Conservation (phyloP, 2,329 filamentous ascomycete genomes). For the Xylariales sp. region DNA sequence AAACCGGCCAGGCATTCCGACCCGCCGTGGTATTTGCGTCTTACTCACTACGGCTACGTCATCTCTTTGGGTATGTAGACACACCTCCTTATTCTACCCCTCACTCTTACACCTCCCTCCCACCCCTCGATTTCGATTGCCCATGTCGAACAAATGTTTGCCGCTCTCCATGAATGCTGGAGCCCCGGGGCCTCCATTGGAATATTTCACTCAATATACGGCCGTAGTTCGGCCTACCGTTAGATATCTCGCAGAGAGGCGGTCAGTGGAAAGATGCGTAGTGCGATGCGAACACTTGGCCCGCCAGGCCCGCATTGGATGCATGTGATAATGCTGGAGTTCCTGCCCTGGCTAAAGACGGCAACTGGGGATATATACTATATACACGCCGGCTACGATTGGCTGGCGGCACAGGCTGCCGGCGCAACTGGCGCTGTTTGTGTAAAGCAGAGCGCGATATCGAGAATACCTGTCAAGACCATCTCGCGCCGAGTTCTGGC, state of each 20-base stretch:
- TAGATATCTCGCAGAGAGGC: neutral
- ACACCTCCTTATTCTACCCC: conserved; percentile 10
- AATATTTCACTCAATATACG: neutral
- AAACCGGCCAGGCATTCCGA: conserved; percentile 8
- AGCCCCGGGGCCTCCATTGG: neutral
- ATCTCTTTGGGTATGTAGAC: conserved; percentile 28
- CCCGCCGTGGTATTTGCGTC: neutral
- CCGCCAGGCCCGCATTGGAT: conserved; percentile 1
- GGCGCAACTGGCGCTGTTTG: conserved; percentile 2
- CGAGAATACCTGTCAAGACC: neutral
- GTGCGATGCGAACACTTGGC: neutral
- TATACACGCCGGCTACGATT: neutral
- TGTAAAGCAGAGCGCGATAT: conserved; percentile 5
- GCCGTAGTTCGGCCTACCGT: conserved; percentile 14
- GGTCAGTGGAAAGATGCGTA: neutral
- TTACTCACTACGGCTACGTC: conserved; percentile 21
- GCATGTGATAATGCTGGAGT: conserved; percentile 19
- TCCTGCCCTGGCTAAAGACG: conserved; percentile 26
- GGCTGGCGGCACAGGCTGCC: conserved; percentile 2
- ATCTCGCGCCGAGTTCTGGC: too few relatives aligned
- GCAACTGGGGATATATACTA: conserved; percentile 5
- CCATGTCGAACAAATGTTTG: neutral
- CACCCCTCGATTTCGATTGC: too few relatives aligned
- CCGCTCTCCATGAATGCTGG: neutral
- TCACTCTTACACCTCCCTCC: neutral